Evolutionary conservation across 1,139 yeast genomes (phyloP).

Genomic region (Lodderomyces jiufengensis): DNA sequence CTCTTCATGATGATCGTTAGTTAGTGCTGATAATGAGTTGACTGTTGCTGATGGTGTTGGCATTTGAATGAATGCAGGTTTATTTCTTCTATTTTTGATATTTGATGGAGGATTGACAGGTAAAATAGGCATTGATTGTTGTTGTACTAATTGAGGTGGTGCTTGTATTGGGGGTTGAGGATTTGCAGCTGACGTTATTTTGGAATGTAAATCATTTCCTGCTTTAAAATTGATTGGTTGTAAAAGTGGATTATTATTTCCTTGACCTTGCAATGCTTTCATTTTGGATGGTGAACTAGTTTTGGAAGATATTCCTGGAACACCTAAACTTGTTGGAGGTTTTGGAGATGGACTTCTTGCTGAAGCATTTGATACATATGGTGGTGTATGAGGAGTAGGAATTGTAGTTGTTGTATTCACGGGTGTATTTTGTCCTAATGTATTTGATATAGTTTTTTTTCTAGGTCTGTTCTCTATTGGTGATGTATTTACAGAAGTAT

Average conservation of each 20-base stretch:
- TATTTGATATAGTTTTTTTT: slow-evolving; percentile 40
- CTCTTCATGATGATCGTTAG: slow-evolving; percentile 22
- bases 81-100: slow-evolving; percentile 20
- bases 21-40: slow-evolving; percentile 34
- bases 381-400: slow-evolving; percentile 35
- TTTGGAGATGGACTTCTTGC: slow-evolving; percentile 40
- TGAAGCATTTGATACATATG: slow-evolving; percentile 21
- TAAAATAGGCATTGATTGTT: slow-evolving; percentile 15
- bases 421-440: slow-evolving; percentile 17
- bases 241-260: slow-evolving; percentile 45
- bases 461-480: slow-evolving; percentile 25
- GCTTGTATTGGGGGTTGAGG: slow-evolving; percentile 9
- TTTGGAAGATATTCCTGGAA: slow-evolving; percentile 17
- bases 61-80: slow-evolving; percentile 48
- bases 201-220: slow-evolving; percentile 4
- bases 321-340: slow-evolving; percentile 25
- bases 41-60: slow-evolving; percentile 41
- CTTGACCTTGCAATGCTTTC: slow-evolving; percentile 50
- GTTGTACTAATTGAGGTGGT: slow-evolving; percentile 12
- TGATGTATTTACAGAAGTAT: slow-evolving; percentile 15
- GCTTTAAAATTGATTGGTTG: slow-evolving; percentile 58
- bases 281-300: slow-evolving; percentile 49
- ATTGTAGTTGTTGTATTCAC: slow-evolving; percentile 8
- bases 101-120: slow-evolving; percentile 7
- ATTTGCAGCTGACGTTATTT: slow-evolving; percentile 1